These are phyloP conservation scores for Fusarium secorum DNA, from an alignment of 2,329 filamentous ascomycete genomes.

Conservation along the genomic window DNA sequence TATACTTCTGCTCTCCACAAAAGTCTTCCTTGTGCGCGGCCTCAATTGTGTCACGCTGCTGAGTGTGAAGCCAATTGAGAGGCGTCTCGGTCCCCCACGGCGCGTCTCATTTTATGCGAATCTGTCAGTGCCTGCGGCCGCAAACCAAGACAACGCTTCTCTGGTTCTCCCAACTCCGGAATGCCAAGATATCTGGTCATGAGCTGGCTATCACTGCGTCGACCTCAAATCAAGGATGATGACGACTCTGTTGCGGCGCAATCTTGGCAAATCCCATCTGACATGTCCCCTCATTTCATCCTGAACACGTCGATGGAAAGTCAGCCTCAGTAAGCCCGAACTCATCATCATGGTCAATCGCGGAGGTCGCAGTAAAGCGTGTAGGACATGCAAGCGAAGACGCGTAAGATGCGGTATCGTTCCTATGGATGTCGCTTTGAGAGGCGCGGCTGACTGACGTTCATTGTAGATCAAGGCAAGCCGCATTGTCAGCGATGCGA, in stretches of 20 bases:
- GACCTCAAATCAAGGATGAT: neutral
- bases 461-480: conserved; percentile 4
- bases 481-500: conserved; percentile 10
- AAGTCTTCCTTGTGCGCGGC: neutral
- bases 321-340: neutral
- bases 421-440: neutral
- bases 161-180: neutral
- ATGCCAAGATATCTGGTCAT: neutral
- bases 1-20: rapidly evolving
- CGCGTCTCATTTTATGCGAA: neutral
- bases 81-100: too few species aligned
- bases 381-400: conserved; percentile 19
- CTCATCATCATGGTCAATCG: conserved; percentile 12
- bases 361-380: conserved; percentile 20
- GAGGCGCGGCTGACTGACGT: neutral
- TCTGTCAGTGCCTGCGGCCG: neutral
- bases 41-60: too few species aligned
- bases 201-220: neutral
- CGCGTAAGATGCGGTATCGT: conserved; percentile 21
- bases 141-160: neutral
- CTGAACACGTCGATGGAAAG: neutral
- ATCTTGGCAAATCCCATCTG: conserved; percentile 15
- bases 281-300: neutral
- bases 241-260: conserved; percentile 18
- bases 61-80: neutral